phyloP scores from a whole-genome alignment of 2,329 filamentous ascomycete genomes.

The Dryadomyces quercivorus region DNA sequence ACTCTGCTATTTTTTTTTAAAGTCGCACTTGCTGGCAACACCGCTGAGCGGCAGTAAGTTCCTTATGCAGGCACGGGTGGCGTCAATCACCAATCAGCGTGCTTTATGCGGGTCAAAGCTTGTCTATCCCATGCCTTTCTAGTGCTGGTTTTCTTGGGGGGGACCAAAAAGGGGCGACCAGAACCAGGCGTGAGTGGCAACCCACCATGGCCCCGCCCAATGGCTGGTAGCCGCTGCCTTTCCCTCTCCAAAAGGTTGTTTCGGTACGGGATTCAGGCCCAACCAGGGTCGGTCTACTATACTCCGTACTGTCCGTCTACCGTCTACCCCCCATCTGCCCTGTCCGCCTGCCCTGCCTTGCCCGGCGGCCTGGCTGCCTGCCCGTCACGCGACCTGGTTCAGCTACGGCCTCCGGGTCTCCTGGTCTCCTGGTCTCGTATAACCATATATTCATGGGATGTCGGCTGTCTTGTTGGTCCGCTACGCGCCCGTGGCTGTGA shows the following conservation, averaged over 20 bases:
- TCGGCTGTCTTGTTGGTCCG: too few relatives aligned
- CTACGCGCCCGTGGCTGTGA: too few relatives aligned
- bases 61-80: constrained; percentile 13
- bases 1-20: constrained; percentile 1
- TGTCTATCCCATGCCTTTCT: constrained; percentile 2
- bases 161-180: constrained; percentile 4
- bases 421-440: too few relatives aligned
- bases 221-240: not conserved
- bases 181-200: not conserved
- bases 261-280: not conserved
- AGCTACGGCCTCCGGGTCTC: too few relatives aligned
- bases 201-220: not conserved
- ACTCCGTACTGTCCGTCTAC: too few relatives aligned
- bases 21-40: not conserved
- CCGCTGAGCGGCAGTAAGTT: constrained; percentile 3
- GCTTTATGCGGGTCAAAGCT: constrained; percentile 4
- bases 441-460: too few relatives aligned
- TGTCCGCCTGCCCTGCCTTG: too few relatives aligned
- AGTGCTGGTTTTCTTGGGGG: constrained; percentile 3
- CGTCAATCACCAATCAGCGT: constrained; percentile 7
- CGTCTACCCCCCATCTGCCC: too few relatives aligned
- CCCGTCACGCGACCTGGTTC: too few relatives aligned
- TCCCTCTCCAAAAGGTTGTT: not conserved
- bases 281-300: not conserved
- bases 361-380: too few relatives aligned